Base-by-base conservation (phyloP, 805 yeast species). In the Nakazawaea wickerhamii region DNA sequence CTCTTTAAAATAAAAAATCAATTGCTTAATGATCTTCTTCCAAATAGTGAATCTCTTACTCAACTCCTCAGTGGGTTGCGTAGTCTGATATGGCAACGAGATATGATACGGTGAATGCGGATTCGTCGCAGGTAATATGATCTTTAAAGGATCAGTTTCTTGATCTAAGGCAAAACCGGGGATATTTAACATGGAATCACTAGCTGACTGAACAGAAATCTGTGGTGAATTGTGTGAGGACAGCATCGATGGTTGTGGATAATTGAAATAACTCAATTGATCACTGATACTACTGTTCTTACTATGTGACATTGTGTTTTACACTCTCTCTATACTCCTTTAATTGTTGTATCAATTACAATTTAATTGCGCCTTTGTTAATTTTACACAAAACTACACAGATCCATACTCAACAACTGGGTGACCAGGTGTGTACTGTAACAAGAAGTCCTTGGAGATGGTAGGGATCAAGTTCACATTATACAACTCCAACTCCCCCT, bases 1-100 rank as follows among this genome's bases (percentile, higher is more conserved):
- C 50, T 76, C 81, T 49, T 67, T 68, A 46, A 76, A 67, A 51
- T 76, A 76, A 48, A 65, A 65, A 21, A 74, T 67, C 47, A 76
- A 59, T 50, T 76, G 80, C 53, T 73, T 75, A 48, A 76, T 65
- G 43, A 75, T 66, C 55, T 68, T 66, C 42, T 79, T 64, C 78
- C 79, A 76, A n/a, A 79, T 75, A 43, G 70, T 72, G 53, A 76
- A 75, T 42, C 82, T 55, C 44, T 68, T 68, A 25, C 77, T 75
- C 48, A 76, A 59, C 22, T 71, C 69, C 50, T 76, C 81, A 4
- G 77, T 70, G 7, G 68, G 68, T 36, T 55, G 54, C 14, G 49
- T 41, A 10, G 52, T 51, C 23, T 34, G 33, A 18, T 37, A 38
- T 5, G 51, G 50, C 23, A 63, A 51, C 7, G 67, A 65, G 20